Percentiles rank a stretch among this genome's conserved stretches.
These are phyloP conservation scores for Colletotrichum tropicicola DNA, from an alignment of 2,329 filamentous ascomycete species.

Conservation along the genomic window DNA sequence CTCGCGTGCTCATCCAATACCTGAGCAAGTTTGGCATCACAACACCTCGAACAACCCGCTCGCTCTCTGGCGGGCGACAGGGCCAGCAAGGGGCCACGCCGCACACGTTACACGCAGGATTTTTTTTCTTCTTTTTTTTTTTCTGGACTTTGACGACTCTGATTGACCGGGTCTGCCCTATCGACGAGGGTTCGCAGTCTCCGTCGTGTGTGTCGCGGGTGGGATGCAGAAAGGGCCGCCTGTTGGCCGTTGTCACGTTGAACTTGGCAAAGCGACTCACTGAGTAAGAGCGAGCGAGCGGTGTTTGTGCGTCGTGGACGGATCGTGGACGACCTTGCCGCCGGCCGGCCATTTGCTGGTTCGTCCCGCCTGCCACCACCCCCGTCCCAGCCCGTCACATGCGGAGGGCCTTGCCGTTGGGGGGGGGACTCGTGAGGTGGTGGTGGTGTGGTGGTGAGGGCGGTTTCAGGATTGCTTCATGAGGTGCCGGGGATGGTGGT, in stretches of 20 bases:
- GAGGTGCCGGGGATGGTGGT: slow-evolving; percentile 33
- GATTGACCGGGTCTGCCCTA: neutral
- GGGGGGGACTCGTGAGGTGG: too few species aligned
- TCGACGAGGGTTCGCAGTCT: neutral
- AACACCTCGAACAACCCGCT: neutral
- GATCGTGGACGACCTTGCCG: neutral
- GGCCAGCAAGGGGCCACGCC: too few species aligned
- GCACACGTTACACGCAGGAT: too few species aligned
- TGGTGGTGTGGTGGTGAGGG: slow-evolving; percentile 16
- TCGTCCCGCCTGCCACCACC: slow-evolving; percentile 17
- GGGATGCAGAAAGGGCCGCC: neutral
- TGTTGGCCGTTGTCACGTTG: too few species aligned
- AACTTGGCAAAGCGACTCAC: too few species aligned
- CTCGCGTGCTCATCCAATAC: neutral
- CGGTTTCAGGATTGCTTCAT: slow-evolving; percentile 55
- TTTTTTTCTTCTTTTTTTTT: too few species aligned
- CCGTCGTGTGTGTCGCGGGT: neutral
- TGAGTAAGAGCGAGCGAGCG: neutral
- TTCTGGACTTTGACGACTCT: too few species aligned
- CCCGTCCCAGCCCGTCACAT: slow-evolving; percentile 4
- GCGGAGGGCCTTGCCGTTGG: neutral
- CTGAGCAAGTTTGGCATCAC: neutral
- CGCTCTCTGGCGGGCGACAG: neutral
- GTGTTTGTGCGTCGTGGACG: neutral
- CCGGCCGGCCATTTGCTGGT: slow-evolving; percentile 19